Evolutionary conservation across 371 early-diverging fungal genomes (phyloP), one percentile per base, ranked within the genome.

Genomic region (Mortierella sp.): DNA sequence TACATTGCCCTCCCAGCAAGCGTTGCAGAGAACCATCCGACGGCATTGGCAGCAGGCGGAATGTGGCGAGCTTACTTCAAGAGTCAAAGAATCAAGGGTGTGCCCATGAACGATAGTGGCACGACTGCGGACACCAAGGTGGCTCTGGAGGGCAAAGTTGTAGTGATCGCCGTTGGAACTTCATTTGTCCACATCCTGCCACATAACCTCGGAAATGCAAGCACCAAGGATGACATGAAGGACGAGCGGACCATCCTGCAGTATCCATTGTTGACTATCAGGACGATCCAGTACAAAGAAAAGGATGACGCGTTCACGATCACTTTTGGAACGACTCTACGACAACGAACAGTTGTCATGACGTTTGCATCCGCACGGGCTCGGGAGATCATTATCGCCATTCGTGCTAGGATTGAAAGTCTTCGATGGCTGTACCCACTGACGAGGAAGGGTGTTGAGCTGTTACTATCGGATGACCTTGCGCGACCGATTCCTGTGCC

Each of bases 31-130:
- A 64, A 75, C 34, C 60, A 75, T 21, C 76, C 76, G 11, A 57
- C 76, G 11, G 59, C 76, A n/a, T 28, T 75, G 49, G 76, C 69
- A 8, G 76, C 76, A 27, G 76, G 76, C 23, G 76, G 76, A 24
- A 75, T 75, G 76, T 75, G 76, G 76, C 59, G 76, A 11, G 76
- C 69, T 2, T 75, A 56, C 53, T 75, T 75, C 41, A 68, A 56
- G 57, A 37, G 31, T 15, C 76, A 75, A 43, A 50, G 47, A 53
- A 75, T 75, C 48, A 75, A 75, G 39, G 76, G 76, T 7, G 61
- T 75, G 12, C 69, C 76, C 1, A 31, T 46, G 14, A 34, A 7
- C 15, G 51, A 46, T 6, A 69, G 69, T 19, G 50, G 17, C 28
- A 69, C 30, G 7, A 9, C 69, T 1, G 4, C 37, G n/a, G 69